Percentiles rank a stretch among this genome's conserved stretches.
phyloP scores from a whole-genome alignment of 495 filamentous ascomycete genomes.

The Penicillium alfredii region DNA sequence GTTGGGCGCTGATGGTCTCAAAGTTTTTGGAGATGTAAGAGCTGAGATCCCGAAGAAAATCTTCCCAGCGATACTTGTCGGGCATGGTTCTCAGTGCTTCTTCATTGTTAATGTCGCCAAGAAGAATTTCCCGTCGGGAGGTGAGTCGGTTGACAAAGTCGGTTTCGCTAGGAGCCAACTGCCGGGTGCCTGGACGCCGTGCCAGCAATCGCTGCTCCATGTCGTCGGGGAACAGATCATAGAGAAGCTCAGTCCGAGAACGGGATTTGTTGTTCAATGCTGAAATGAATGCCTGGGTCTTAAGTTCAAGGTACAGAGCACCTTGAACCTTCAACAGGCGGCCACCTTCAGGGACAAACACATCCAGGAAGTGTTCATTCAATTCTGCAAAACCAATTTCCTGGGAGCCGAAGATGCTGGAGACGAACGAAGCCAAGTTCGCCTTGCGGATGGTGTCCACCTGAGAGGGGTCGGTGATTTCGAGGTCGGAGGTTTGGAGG shows the following conservation, averaged over 20 bases:
- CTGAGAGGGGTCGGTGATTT: slow-evolving; percentile 60
- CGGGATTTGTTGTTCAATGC: slow-evolving; percentile 60
- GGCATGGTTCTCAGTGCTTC: slow-evolving; percentile 58
- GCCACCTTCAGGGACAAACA: slow-evolving; percentile 74
- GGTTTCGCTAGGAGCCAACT: slow-evolving; percentile 64
- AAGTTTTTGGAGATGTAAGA: slow-evolving; percentile 71
- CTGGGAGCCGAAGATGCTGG: slow-evolving; percentile 74
- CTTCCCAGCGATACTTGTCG: slow-evolving; percentile 74
- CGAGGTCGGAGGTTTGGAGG: slow-evolving; percentile 64
- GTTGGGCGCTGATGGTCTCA: slow-evolving; percentile 51
- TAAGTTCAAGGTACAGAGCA: slow-evolving; percentile 72
- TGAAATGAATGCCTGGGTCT: slow-evolving; percentile 79
- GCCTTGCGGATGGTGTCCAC: slow-evolving; percentile 75
- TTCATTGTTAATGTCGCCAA: slow-evolving; percentile 54
- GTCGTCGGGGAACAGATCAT: slow-evolving; percentile 66
- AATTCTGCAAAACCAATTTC: slow-evolving; percentile 78
- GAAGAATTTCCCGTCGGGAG: slow-evolving; percentile 61
- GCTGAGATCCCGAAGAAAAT: slow-evolving; percentile 69
- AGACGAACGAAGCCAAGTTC: slow-evolving; percentile 80
- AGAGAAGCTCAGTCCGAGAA: slow-evolving; percentile 60
- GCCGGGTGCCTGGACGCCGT: slow-evolving; percentile 57
- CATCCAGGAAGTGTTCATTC: slow-evolving; percentile 77
- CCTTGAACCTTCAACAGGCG: slow-evolving; percentile 64
- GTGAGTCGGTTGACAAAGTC: slow-evolving; percentile 62
- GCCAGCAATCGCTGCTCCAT: slow-evolving; percentile 58